Percentiles rank a stretch among this genome's conserved stretches.
These are phyloP conservation scores for Isoetes taiwanensis DNA, from an alignment of 75 land plant genomes.

Conservation along the genomic window DNA sequence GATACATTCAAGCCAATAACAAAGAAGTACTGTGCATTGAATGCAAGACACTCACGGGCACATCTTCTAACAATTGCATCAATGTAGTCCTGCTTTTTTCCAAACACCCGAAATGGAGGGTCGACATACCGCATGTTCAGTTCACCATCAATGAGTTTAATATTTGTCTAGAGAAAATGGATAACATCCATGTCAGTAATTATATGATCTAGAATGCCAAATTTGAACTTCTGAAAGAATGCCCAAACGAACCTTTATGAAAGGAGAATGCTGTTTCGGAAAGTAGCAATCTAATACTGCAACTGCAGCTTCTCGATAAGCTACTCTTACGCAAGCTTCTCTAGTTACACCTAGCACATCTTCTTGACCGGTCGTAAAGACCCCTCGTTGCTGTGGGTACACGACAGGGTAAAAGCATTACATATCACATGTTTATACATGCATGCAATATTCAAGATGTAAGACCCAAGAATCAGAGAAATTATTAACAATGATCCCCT, in stretches of 20 bases:
- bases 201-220: not conserved
- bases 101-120: conserved; percentile 36
- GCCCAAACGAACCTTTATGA: conserved; percentile 39
- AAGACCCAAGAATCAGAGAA: too few relatives aligned
- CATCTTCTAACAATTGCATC: conserved; percentile 74
- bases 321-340: conserved; percentile 62
- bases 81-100: conserved; percentile 55
- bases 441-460: too few relatives aligned
- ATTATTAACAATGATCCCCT: too few relatives aligned
- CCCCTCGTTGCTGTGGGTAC: conserved; percentile 98
- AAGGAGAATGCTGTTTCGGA: conserved; percentile 68
- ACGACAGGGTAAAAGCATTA: too few relatives aligned
- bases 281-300: conserved; percentile 82
- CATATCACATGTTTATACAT: too few relatives aligned
- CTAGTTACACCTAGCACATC: conserved; percentile 52
- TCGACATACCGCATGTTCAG: conserved; percentile 72
- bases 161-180: conserved; percentile 53
- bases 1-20: not conserved
- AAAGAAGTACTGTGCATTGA: not conserved
- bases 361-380: conserved; percentile 88
- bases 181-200: not conserved
- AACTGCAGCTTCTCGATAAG: conserved; percentile 90
- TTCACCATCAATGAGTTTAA: conserved; percentile 34
- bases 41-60: conserved; percentile 66
- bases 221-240: not conserved